Base-by-base conservation (phyloP, 2,329 filamentous ascomycete species). In the Diplodia intermedia region DNA sequence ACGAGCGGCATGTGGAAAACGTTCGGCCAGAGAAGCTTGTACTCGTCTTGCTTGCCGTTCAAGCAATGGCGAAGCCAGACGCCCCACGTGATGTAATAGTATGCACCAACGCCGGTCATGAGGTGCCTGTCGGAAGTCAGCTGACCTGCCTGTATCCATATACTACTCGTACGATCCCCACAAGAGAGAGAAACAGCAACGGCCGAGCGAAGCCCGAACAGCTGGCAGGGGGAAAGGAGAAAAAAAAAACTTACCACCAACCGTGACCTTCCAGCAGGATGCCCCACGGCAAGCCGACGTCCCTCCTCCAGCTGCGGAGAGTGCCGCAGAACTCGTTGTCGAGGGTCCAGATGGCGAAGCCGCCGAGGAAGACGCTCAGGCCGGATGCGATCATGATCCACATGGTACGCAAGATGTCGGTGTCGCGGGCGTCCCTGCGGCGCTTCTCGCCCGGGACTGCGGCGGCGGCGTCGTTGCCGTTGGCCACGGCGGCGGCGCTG, bases 71-170 rank as follows among this genome's bases (percentile, higher is more conserved):
- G 87, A 20, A 95, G 84, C 90, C 91, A 94, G 31, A 94, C 88
- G 15, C 91, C 90, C 92, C 92, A 96, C 15, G 88, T 83, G 72
- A 96, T 92, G 76, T 94, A 93, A 75, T 90, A 91, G 78, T 96
- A 96, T 18, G 92, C 92, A 76, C 92, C 92, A 43, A 90, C 82
- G 14, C 92, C 92, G 0, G 92, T 95, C 85, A 94, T 89, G 47
- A 94, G 75, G 79, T 94, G 92, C 90, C 90, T 85, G 65, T 8
- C 18, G 26, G 53, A 23, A 31, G 60, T 63, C 38, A 63, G 60
- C 38, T 55, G 43, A 38, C 31, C 31, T 33, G 29, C 26, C 29
- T 23, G 29, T 23, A 40, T 20, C 23, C 33, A 23, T 6, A 43
- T 18, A 47, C 23, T 14, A 18, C 40, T 50, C 40, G 40, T 71